Evolutionary conservation across 2,329 filamentous ascomycete genomes (phyloP).

Genomic region (Arthrobotrys megalospora): DNA sequence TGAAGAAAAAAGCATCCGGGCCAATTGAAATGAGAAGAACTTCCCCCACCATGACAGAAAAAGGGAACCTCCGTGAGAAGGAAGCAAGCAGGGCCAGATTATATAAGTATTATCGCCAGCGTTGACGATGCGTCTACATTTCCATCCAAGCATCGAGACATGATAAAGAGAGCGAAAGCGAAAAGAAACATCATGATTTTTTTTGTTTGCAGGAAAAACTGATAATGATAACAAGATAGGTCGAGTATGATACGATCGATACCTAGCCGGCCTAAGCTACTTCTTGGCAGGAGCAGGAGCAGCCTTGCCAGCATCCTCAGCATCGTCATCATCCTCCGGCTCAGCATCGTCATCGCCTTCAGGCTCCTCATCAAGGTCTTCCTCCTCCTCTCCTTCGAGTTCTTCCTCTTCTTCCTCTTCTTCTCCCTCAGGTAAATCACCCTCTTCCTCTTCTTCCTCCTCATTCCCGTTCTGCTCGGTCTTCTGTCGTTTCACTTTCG

Average conservation of each 20-base stretch:
- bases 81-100: neutral
- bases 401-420: conserved; percentile 28
- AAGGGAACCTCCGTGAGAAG: neutral
- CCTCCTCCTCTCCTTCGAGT: conserved; percentile 36
- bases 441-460: conserved; percentile 33
- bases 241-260: neutral
- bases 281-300: conserved; percentile 38
- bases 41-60: neutral
- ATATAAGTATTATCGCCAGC: conserved; percentile 25
- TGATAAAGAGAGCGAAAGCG: neutral
- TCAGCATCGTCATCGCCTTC: conserved; percentile 28
- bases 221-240: conserved; percentile 4
- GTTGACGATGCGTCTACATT: conserved; percentile 26
- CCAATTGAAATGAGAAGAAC: conserved; percentile 29
- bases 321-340: conserved; percentile 17
- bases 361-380: conserved; percentile 15
- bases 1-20: conserved; percentile 17
- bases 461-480: conserved; percentile 46
- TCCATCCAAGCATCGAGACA: neutral
- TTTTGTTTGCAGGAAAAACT: conserved; percentile 1
- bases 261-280: conserved; percentile 19
- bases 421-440: conserved; percentile 27
- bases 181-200: conserved; percentile 21
- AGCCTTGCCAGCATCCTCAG: conserved; percentile 18
- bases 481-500: conserved; percentile 59